These are phyloP conservation scores for Salpingoeca rosetta DNA, from an alignment of 78 protist species.

Conservation along the genomic window DNA sequence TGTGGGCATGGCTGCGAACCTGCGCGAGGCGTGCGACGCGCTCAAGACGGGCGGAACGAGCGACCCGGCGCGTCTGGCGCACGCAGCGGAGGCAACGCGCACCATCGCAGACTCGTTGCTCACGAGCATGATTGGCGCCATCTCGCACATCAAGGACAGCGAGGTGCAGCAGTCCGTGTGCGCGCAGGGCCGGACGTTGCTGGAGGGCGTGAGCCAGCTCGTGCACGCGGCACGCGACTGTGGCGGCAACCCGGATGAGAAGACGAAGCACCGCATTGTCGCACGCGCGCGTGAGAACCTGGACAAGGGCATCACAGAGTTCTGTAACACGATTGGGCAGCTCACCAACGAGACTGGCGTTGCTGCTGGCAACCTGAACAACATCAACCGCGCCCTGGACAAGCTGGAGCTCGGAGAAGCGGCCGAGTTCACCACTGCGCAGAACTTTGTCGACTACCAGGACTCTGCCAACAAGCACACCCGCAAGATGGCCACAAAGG, in stretches of 20 bases:
- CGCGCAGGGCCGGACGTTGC: neutral
- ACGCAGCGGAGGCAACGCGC: neutral
- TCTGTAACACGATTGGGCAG: neutral
- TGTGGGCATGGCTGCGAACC: neutral
- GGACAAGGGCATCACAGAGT: neutral
- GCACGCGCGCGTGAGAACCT: neutral
- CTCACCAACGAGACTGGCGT: neutral
- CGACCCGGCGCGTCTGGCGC: neutral
- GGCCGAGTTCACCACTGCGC: neutral
- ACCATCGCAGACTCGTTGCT: neutral
- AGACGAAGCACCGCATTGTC: neutral
- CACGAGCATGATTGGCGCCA: neutral
- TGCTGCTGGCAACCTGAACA: neutral
- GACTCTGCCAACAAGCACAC: neutral
- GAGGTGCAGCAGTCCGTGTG: neutral
- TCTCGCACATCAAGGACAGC: neutral
- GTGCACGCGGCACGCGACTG: neutral
- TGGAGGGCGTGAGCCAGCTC: neutral
- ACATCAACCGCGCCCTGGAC: neutral
- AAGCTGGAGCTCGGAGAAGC: neutral
- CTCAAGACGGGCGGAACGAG: neutral
- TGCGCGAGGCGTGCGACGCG: neutral
- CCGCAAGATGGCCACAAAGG: neutral
- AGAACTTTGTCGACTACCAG: neutral
- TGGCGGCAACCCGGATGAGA: neutral